These are phyloP conservation scores for Penstemon eatonii DNA, from an alignment of 257 asterid species.

Conservation along the genomic window DNA sequence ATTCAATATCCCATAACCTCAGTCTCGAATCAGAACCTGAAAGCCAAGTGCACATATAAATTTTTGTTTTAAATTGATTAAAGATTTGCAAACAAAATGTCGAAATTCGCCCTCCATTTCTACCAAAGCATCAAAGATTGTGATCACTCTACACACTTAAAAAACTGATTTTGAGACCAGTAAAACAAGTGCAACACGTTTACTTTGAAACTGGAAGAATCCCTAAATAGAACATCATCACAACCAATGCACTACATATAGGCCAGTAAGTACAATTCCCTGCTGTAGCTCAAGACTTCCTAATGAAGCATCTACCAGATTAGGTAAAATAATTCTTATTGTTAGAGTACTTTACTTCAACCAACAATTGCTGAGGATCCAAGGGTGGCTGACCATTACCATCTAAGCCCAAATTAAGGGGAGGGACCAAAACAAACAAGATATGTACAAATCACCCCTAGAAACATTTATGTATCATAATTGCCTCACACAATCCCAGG, in stretches of 20 bases:
- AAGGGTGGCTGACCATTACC: too few species aligned
- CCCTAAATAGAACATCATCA: not conserved
- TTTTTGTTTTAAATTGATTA: not conserved
- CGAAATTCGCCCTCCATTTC: not conserved
- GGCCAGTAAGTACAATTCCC: too few species aligned
- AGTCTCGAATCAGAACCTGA: constrained; percentile 97
- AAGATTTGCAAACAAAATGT: not conserved
- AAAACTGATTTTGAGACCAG: constrained; percentile 13
- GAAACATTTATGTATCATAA: too few species aligned
- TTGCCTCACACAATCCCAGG: too few species aligned
- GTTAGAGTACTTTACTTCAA: too few species aligned
- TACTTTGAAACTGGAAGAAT: constrained; percentile 2
- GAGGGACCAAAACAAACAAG: too few species aligned
- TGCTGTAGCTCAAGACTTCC: too few species aligned
- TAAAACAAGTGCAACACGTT: not conserved
- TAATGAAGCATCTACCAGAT: too few species aligned
- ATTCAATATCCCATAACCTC: constrained; percentile 93
- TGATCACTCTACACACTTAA: not conserved
- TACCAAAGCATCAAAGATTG: not conserved
- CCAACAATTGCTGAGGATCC: too few species aligned
- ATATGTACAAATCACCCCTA: too few species aligned
- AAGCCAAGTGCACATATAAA: constrained; percentile 25
- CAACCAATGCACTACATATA: constrained; percentile 1
- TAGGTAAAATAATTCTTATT: too few species aligned
- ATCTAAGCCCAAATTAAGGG: too few species aligned